Percentiles rank a stretch among this genome's conserved stretches.
Evolutionary conservation across 768 basidiomycete genomes (phyloP).

Genomic region (Chalciporus pseudorubinellus): DNA sequence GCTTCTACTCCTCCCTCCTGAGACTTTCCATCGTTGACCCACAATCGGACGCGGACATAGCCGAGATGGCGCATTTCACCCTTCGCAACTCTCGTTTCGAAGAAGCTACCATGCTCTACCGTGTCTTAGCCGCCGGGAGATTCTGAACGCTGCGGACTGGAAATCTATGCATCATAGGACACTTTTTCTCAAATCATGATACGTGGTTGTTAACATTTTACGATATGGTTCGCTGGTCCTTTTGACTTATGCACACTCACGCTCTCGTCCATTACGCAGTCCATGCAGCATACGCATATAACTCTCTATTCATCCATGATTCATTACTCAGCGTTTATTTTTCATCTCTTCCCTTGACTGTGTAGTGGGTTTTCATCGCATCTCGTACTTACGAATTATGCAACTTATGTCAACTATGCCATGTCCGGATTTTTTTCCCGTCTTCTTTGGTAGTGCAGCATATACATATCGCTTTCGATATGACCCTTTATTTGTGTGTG

Average conservation of each 20-base stretch:
- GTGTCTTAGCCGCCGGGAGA: slow-evolving; percentile 50
- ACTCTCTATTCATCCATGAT: not conserved
- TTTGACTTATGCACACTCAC: slow-evolving; percentile 21
- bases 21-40: slow-evolving; percentile 64
- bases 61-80: slow-evolving; percentile 78
- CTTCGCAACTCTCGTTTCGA: slow-evolving; percentile 70
- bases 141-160: slow-evolving; percentile 15
- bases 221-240: slow-evolving; percentile 1
- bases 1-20: slow-evolving; percentile 72
- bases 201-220: not conserved
- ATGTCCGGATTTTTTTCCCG: not conserved
- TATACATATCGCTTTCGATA: not conserved
- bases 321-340: not conserved
- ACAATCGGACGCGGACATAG: slow-evolving; percentile 60
- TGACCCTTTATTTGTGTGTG: too few relatives aligned
- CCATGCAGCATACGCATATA: slow-evolving; percentile 4
- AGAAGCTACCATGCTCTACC: slow-evolving; percentile 73
- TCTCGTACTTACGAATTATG: not conserved
- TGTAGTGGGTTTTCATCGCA: not conserved
- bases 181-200: not conserved
- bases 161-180: not conserved
- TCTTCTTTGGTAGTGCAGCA: not conserved
- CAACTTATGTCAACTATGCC: not conserved
- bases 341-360: not conserved
- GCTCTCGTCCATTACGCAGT: not conserved